phyloP scores from a whole-genome alignment of 1,139 yeast genomes.

The Arxiozyma heterogenica region DNA sequence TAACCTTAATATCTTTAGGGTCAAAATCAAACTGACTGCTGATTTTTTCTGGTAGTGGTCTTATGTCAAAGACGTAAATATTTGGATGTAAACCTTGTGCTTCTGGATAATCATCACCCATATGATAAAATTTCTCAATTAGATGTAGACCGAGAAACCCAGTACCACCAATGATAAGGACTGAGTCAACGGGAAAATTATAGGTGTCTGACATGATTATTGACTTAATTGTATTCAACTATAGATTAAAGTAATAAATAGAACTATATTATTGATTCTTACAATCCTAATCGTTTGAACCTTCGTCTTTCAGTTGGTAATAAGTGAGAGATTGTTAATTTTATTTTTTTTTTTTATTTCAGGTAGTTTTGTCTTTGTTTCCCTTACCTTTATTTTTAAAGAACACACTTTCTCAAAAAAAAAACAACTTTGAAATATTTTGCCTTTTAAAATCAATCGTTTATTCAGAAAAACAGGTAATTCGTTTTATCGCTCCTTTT shows the following conservation, averaged over 20 bases:
- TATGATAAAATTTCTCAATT: constrained; percentile 69
- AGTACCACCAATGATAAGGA: constrained; percentile 73
- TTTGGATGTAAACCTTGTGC: constrained; percentile 34
- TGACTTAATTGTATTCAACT: background rate
- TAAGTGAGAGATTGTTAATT: background rate
- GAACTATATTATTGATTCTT: no score
- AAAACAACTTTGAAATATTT: background rate
- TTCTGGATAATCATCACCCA: constrained; percentile 40
- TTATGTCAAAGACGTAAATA: constrained; percentile 81
- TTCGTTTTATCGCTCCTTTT: background rate
- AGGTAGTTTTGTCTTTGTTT: background rate
- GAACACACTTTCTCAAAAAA: no score
- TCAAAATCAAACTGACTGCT: constrained; percentile 70
- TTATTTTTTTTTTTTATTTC: no score
- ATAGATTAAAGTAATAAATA: background rate
- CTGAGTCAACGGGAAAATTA: background rate
- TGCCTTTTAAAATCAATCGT: background rate
- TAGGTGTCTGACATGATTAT: background rate
- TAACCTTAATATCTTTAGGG: constrained; percentile 46
- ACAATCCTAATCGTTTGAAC: background rate
- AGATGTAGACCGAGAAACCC: constrained; percentile 92
- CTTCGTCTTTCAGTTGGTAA: background rate
- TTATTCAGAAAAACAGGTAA: no score
- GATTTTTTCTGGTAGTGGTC: constrained; percentile 68
- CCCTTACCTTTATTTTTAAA: no score